Evolutionary conservation across 768 basidiomycete species (phyloP), one percentile per base, ranked within the genome.

Genomic region (Podaxis rugospora): DNA sequence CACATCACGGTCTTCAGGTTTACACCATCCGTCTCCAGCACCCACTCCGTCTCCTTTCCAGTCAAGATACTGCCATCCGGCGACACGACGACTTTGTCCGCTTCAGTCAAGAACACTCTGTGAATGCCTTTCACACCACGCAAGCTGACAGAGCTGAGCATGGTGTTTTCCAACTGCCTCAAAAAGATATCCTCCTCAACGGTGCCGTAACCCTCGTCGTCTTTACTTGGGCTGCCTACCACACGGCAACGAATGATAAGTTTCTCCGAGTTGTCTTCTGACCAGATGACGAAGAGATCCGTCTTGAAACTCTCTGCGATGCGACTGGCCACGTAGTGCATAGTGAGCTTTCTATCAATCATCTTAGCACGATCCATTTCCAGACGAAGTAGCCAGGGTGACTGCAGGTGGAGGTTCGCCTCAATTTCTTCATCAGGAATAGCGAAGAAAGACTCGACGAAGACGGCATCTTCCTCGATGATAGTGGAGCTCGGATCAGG

Each of bases 371-470:
- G 92, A 72, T 98, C 97, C 57, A 99, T 85, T 69, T 96, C 96
- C 49, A 98, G 85, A 75, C 97, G 94, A 21, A 99, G 86, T 18
- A 99, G 80, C 97, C 97, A 99, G 0, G 95, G 95, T 1, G 97
- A 98, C 71, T 95, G 93, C 1, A 94, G 79, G 65, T 93, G 89
- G 2, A 97, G 77, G 69, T 96, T 96, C 18, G 85, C 82, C 71
- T 96, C 93, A 62, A 96, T 89, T 53, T 95, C 93, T 70, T 98
- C 95, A 67, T 98, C 97, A 5, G 97, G 97, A 70, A 98, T 98
- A 57, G 95, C 96, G 72, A 98, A 99, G 91, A 98, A 98, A 0
- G 95, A 95, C 69, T 97, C 93, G 59, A 99, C 97, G 70, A 99
- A 98, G 23, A 95, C 86, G 23, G 84, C 78, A 73, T 99, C 97